Evolutionary conservation across 1,284 basidiomycete genomes (phyloP).

Genomic region (Apiotrichum akiyoshidainum): DNA sequence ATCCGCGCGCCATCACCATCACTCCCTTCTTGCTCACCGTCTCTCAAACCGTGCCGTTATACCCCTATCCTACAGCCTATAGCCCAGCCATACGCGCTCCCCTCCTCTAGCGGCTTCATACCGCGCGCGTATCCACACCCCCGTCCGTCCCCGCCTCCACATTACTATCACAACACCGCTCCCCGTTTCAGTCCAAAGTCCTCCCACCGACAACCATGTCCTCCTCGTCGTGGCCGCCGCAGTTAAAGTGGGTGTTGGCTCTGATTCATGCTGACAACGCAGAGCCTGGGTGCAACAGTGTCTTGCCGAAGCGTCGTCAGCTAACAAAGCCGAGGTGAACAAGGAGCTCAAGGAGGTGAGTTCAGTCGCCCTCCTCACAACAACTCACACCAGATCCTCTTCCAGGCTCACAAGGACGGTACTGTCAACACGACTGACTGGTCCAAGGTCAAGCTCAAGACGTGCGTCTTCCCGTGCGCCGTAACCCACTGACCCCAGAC

Average conservation of each 20-base stretch:
- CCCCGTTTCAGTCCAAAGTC: no score
- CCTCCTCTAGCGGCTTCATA: no score
- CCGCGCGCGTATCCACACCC: no score
- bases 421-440: conserved; percentile 49
- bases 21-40: no score
- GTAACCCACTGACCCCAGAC: conserved; percentile 16
- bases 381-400: conserved; percentile 38
- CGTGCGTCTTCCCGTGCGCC: conserved; percentile 24
- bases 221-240: conserved; percentile 39
- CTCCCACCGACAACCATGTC: conserved; percentile 20
- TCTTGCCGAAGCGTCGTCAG: conserved; percentile 42
- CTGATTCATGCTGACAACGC: not conserved
- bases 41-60: no score
- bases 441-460: conserved; percentile 43
- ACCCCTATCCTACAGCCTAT: no score
- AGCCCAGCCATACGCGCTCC: no score
- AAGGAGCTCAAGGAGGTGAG: conserved; percentile 48
- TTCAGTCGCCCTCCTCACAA: not conserved
- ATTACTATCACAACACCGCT: no score
- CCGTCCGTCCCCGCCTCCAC: not conserved
- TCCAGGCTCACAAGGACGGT: conserved; percentile 46
- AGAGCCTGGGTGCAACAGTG: conserved; percentile 50
- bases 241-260: conserved; percentile 34
- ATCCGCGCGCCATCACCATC: no score
- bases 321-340: conserved; percentile 49